Percentiles rank a stretch among this genome's conserved stretches.
Conservation (phyloP, 495 filamentous ascomycete species). For the Aspergillus cavernicola region DNA sequence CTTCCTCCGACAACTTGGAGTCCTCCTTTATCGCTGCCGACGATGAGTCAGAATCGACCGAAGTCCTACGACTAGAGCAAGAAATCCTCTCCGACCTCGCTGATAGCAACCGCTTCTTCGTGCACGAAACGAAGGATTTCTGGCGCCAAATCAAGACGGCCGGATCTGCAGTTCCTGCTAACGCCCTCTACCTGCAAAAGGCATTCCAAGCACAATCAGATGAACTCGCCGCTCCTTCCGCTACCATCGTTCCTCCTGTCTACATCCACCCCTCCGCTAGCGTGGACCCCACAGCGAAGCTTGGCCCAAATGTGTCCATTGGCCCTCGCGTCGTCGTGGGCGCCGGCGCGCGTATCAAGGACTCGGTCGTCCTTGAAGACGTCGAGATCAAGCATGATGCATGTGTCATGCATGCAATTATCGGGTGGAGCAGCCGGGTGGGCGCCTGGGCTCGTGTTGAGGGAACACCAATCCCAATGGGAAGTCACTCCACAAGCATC, state of each 20-base stretch:
- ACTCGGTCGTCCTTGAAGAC: conserved; percentile 93
- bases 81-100: conserved; percentile 96
- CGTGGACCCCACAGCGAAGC: conserved; percentile 92
- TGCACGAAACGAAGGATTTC: conserved; percentile 98
- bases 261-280: conserved; percentile 94
- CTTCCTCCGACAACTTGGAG: conserved; percentile 90
- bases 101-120: conserved; percentile 97
- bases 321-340: conserved; percentile 82
- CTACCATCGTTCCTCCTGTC: conserved; percentile 88
- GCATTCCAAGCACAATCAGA: conserved; percentile 79
- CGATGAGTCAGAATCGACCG: conserved; percentile 72
- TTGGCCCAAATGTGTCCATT: conserved; percentile 95
- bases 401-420: conserved; percentile 92
- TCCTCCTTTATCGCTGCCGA: conserved; percentile 71
- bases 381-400: conserved; percentile 96
- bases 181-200: conserved; percentile 95
- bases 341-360: conserved; percentile 88
- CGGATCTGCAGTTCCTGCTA: conserved; percentile 94
- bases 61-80: conserved; percentile 93
- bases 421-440: conserved; percentile 94
- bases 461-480: conserved; percentile 85
- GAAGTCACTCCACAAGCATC: conserved; percentile 89
- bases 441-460: conserved; percentile 98
- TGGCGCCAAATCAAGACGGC: conserved; percentile 99
- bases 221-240: conserved; percentile 79